Evolutionary conservation across 1,284 basidiomycete genomes (phyloP).

Genomic region (Cryptococcus maquisensis): DNA sequence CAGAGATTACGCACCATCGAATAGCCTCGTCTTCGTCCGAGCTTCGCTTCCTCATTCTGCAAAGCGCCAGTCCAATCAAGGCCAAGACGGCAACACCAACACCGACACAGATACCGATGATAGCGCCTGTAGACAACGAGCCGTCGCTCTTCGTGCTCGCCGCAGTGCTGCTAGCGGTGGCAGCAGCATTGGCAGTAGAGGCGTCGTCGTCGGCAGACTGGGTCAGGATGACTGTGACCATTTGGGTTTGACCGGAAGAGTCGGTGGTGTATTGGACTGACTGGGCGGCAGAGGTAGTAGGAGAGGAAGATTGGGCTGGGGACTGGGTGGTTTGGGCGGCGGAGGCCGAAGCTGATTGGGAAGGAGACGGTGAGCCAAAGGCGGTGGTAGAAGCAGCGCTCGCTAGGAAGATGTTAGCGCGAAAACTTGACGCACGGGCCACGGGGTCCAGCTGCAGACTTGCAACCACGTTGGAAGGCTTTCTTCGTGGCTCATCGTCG

Average conservation of each 20-base stretch:
- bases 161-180: constrained; percentile 3
- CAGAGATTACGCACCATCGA: constrained; percentile 34
- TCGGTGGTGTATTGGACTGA: constrained; percentile 24
- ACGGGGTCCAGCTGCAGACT: too few species aligned
- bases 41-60: constrained; percentile 37
- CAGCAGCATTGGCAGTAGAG: constrained; percentile 5
- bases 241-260: constrained; percentile 24
- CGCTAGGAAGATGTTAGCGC: background rate
- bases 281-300: background rate
- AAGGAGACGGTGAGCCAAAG: background rate
- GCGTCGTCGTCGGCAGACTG: constrained; percentile 16
- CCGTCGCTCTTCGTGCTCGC: constrained; percentile 8
- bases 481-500: too few species aligned
- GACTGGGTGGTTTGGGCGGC: background rate
- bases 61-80: constrained; percentile 33
- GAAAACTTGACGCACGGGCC: background rate
- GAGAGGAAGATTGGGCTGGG: background rate
- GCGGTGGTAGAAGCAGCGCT: background rate
- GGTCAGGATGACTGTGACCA: constrained; percentile 24
- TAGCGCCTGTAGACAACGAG: constrained; percentile 38
- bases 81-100: constrained; percentile 38
- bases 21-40: constrained; percentile 46
- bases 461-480: background rate
- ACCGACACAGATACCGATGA: constrained; percentile 44
- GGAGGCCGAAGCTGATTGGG: background rate